These are phyloP conservation scores for Nyssa sinensis DNA, from an alignment of 148 eudicot species.

Conservation along the genomic window DNA sequence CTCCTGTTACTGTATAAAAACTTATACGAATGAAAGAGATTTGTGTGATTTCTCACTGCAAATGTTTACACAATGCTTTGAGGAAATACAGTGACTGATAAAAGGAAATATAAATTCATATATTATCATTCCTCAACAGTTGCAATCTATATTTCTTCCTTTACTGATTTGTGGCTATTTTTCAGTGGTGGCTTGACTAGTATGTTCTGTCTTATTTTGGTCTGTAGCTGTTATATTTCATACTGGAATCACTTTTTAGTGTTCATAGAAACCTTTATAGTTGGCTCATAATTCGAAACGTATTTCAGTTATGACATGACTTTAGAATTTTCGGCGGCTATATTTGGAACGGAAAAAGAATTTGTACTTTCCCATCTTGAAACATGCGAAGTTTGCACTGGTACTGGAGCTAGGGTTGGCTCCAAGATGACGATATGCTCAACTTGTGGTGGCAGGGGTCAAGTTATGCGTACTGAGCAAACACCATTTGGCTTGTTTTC, in stretches of 20 bases:
- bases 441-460: slow-evolving; percentile 98
- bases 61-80: neutral
- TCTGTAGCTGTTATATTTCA: neutral
- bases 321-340: slow-evolving; percentile 78
- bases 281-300: slow-evolving; percentile 38
- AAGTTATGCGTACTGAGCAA: slow-evolving; percentile 99
- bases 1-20: neutral
- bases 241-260: neutral
- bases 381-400: slow-evolving; percentile 79
- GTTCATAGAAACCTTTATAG: slow-evolving; percentile 15
- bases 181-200: neutral
- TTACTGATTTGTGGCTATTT: neutral
- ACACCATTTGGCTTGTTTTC: slow-evolving; percentile 97
- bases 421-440: slow-evolving; percentile 94
- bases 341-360: slow-evolving; percentile 90
- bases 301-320: slow-evolving; percentile 90
- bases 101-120: neutral
- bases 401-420: slow-evolving; percentile 92
- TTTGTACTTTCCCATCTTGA: slow-evolving; percentile 91
- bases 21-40: neutral
- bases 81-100: neutral
- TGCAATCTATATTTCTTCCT: neutral
- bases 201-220: neutral
- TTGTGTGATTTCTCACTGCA: neutral
- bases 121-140: neutral